Percentiles rank a stretch among this genome's conserved stretches.
Conservation (phyloP, 345 rosid species). For the Eucalyptus leucophloia region DNA sequence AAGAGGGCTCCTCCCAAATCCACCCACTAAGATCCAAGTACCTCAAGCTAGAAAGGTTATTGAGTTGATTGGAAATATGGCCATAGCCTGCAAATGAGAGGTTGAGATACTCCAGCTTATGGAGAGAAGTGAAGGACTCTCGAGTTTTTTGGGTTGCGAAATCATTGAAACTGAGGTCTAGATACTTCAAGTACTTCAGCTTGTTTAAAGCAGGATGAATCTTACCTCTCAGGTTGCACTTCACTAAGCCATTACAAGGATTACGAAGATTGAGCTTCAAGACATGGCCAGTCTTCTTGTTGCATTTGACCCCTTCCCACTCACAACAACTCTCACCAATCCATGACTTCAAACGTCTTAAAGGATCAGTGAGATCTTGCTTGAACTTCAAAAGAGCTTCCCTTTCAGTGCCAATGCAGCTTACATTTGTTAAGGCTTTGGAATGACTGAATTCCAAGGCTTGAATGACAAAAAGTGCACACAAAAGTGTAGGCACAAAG, state of each 20-base stretch:
- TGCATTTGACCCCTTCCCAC: slow-evolving; percentile 12
- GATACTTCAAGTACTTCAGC: not conserved
- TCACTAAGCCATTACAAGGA: not conserved
- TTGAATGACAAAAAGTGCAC: not conserved
- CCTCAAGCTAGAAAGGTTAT: not conserved
- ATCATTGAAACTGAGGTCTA: not conserved
- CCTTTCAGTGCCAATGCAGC: slow-evolving; percentile 6
- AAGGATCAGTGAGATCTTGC: slow-evolving; percentile 13
- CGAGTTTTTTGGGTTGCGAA: not conserved
- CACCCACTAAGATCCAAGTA: not conserved
- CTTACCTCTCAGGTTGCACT: not conserved
- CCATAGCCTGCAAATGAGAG: not conserved
- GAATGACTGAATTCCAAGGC: not conserved
- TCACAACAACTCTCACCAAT: slow-evolving; percentile 4
- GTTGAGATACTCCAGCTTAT: not conserved
- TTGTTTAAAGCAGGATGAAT: not conserved
- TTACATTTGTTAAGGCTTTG: not conserved
- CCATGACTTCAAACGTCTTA: slow-evolving; percentile 16
- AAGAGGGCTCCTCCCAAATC: not conserved
- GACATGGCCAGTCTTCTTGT: not conserved
- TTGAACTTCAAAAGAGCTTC: slow-evolving; percentile 9
- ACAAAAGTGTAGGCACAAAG: not conserved
- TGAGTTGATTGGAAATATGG: not conserved
- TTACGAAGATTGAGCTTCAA: slow-evolving; percentile 6
- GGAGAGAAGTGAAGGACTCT: not conserved